Conservation (phyloP, 192 early-diverging fungal genomes). For the Radiomyces spectabilis region DNA sequence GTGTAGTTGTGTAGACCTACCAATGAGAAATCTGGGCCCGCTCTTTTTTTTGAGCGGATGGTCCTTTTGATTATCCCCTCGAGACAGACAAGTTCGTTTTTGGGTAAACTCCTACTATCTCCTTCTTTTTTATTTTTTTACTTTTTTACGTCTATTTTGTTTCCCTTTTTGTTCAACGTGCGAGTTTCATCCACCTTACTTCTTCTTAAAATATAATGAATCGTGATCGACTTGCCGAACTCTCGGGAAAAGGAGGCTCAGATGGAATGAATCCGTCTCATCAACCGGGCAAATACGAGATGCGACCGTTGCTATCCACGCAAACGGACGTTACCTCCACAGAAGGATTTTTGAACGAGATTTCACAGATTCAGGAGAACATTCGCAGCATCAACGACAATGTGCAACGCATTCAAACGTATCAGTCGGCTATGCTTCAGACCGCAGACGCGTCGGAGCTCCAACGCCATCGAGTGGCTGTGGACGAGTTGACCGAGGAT, state of each 20-base stretch:
- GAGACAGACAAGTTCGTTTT: too few species aligned
- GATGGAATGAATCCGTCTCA: not conserved
- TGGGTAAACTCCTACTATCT: too few species aligned
- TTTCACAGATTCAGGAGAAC: slow-evolving; percentile 14
- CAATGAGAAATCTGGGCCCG: too few species aligned
- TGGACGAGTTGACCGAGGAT: slow-evolving; percentile 12
- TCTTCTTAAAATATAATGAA: too few species aligned
- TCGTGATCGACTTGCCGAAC: slow-evolving; percentile 19
- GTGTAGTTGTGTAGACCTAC: too few species aligned
- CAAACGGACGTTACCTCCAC: slow-evolving; percentile 9
- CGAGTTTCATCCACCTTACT: too few species aligned
- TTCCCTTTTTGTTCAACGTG: too few species aligned
- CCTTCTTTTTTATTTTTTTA: too few species aligned
- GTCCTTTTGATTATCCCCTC: too few species aligned
- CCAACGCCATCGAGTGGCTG: not conserved
- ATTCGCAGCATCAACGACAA: slow-evolving; percentile 20
- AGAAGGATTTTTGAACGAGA: slow-evolving; percentile 19
- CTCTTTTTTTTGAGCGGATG: too few species aligned
- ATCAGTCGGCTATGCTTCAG: slow-evolving; percentile 19
- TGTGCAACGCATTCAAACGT: slow-evolving; percentile 6
- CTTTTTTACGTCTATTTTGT: too few species aligned
- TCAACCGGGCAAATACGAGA: slow-evolving; percentile 12
- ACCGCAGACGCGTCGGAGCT: slow-evolving; percentile 21
- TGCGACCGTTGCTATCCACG: slow-evolving; percentile 27
- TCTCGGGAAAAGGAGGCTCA: not conserved